Conservation (phyloP, 148 eudicot genomes). For the Cornus controversa region DNA sequence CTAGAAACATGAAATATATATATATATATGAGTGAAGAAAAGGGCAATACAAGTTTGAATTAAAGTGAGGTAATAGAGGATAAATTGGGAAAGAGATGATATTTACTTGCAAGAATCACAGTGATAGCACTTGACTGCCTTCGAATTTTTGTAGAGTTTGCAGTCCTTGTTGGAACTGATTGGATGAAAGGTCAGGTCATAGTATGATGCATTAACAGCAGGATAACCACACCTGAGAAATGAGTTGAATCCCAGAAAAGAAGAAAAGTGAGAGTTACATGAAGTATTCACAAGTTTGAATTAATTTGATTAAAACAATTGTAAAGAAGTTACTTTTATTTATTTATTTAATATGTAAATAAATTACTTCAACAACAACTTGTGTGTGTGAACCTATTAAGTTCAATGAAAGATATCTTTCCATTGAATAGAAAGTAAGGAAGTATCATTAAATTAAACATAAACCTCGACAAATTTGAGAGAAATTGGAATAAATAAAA, state of each 20-base stretch:
- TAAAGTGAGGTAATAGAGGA: conserved; percentile 1
- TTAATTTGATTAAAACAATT: no score
- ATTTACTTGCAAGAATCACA: conserved; percentile 96
- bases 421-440: neutral
- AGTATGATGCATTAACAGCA: conserved; percentile 75
- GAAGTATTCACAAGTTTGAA: no score
- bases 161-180: conserved; percentile 79
- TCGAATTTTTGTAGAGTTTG: conserved; percentile 73
- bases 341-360: neutral
- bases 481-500: neutral
- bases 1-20: conserved; percentile 44
- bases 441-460: neutral
- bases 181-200: conserved; percentile 85
- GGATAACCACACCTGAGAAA: conserved; percentile 87
- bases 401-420: no score
- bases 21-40: conserved; percentile 3
- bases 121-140: conserved; percentile 63
- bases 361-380: neutral
- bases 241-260: neutral
- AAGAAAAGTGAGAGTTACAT: neutral
- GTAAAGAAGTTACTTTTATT: no score
- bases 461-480: neutral
- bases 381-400: neutral
- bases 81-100: neutral
- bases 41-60: neutral